A percentile compares a stretch with the other conserved stretches of the same genome.
Evolutionary conservation across 306 rosid species (phyloP).

Genomic region (Lathyrus tuberosus): DNA sequence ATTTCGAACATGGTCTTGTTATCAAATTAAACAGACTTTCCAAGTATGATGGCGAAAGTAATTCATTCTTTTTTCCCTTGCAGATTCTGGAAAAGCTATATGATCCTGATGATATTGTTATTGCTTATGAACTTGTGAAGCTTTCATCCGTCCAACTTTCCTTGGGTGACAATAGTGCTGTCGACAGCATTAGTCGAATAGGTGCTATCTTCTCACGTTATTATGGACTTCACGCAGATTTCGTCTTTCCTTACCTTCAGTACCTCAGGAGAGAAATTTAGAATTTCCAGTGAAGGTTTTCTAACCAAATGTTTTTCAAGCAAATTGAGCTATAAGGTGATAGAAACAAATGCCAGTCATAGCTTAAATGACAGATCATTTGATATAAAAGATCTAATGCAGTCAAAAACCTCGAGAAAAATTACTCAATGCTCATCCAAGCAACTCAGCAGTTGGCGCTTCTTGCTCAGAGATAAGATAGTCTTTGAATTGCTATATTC

Average conservation of each 20-base stretch:
- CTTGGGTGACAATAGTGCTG: conserved; percentile 53
- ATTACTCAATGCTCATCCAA: conserved; percentile 26
- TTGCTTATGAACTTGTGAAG: conserved; percentile 87
- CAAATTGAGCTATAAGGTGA: conserved; percentile 20
- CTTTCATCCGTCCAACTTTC: conserved; percentile 77
- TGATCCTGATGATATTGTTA: conserved; percentile 67
- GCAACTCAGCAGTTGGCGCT: conserved; percentile 28
- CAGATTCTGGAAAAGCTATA: conserved; percentile 88
- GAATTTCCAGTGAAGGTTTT: conserved; percentile 37
- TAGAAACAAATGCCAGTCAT: conserved; percentile 27
- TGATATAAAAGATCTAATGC: conserved; percentile 6
- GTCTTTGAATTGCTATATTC: conserved; percentile 32
- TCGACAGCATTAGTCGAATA: conserved; percentile 52
- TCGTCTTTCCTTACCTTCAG: conserved; percentile 65
- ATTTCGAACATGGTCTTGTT: conserved; percentile 30
- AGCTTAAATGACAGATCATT: conserved; percentile 25
- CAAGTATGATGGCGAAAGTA: conserved; percentile 3
- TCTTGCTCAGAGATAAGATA: conserved; percentile 15
- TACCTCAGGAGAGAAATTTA: conserved; percentile 46
- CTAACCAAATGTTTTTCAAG: conserved; percentile 26
- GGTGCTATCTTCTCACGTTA: conserved; percentile 60
- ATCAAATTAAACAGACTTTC: conserved; percentile 13
- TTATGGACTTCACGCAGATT: conserved; percentile 65
- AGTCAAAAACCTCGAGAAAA: conserved; percentile 21
- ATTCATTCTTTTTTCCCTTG: conserved; percentile 31